Evolutionary conservation across 768 basidiomycete genomes (phyloP).

Genomic region (Psilocybe cyanescens): DNA sequence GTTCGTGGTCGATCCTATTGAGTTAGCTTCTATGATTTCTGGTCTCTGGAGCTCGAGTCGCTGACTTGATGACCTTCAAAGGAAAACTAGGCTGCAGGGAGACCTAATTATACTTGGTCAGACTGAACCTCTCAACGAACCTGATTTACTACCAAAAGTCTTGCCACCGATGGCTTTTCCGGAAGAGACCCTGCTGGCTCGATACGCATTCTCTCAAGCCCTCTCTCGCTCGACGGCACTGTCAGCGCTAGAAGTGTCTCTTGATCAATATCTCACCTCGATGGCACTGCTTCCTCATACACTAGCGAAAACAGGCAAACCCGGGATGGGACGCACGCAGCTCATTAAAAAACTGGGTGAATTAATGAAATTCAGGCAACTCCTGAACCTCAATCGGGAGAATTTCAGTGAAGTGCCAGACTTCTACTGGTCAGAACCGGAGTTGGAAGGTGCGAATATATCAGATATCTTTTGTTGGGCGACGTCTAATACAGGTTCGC

Average conservation of each 20-base stretch:
- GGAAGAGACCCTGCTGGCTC: conserved; percentile 74
- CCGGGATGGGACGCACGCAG: conserved; percentile 77
- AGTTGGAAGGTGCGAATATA: conserved; percentile 69
- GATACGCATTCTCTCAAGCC: conserved; percentile 92
- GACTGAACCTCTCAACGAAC: conserved; percentile 59
- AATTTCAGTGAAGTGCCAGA: conserved; percentile 90
- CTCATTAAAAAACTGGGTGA: conserved; percentile 93
- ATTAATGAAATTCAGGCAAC: conserved; percentile 90
- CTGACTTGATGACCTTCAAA: conserved; percentile 31
- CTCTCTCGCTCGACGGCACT: conserved; percentile 88
- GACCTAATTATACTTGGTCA: conserved; percentile 90
- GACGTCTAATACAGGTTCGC: neutral
- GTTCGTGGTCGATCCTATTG: conserved; percentile 88
- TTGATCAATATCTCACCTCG: conserved; percentile 83
- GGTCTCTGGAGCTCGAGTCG: conserved; percentile 14
- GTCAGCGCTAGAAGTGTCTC: conserved; percentile 81
- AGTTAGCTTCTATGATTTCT: conserved; percentile 57
- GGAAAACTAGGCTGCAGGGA: conserved; percentile 86
- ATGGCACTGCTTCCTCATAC: conserved; percentile 81
- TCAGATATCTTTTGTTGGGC: neutral
- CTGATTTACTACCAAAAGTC: conserved; percentile 45
- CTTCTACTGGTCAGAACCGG: conserved; percentile 95
- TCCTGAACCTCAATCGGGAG: conserved; percentile 86
- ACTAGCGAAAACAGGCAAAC: conserved; percentile 79
- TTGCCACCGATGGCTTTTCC: conserved; percentile 63